These are phyloP conservation scores for Bocquillonia castaneifolia DNA, from an alignment of 441 rosid species.

Conservation along the genomic window DNA sequence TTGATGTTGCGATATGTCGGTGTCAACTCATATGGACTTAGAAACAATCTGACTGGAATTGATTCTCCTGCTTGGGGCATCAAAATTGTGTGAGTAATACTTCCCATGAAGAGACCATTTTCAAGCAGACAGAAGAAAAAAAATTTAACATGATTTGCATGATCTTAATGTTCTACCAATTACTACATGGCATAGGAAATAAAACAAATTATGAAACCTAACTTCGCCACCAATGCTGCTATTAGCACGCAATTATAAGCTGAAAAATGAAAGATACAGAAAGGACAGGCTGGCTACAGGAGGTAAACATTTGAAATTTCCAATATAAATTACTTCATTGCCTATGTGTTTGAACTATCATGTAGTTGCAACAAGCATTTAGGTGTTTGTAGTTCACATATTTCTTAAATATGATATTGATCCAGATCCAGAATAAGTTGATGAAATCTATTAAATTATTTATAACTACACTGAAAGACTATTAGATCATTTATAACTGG, in stretches of 20 bases:
- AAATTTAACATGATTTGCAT: background rate
- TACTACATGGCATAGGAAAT: background rate
- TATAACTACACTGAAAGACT: no score
- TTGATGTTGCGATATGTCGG: slow-evolving; percentile 83
- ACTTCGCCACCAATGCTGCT: background rate
- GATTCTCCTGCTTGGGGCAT: slow-evolving; percentile 64
- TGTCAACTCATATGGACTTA: slow-evolving; percentile 82
- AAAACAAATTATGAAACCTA: background rate
- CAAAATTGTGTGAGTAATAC: background rate
- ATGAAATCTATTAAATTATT: background rate
- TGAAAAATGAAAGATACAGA: background rate
- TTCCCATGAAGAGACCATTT: background rate
- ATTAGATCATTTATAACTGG: no score
- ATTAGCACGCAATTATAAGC: background rate
- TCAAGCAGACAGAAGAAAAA: background rate
- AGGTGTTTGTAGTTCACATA: background rate
- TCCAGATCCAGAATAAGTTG: background rate
- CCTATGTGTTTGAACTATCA: background rate
- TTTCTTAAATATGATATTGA: no score
- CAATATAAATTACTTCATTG: background rate
- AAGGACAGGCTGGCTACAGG: background rate
- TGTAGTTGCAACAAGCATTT: background rate
- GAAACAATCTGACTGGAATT: slow-evolving; percentile 79
- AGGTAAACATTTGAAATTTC: background rate
- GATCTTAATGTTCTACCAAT: background rate